Conservation (phyloP, 2,329 filamentous ascomycete species). For the Pseudomassariella vexata region DNA sequence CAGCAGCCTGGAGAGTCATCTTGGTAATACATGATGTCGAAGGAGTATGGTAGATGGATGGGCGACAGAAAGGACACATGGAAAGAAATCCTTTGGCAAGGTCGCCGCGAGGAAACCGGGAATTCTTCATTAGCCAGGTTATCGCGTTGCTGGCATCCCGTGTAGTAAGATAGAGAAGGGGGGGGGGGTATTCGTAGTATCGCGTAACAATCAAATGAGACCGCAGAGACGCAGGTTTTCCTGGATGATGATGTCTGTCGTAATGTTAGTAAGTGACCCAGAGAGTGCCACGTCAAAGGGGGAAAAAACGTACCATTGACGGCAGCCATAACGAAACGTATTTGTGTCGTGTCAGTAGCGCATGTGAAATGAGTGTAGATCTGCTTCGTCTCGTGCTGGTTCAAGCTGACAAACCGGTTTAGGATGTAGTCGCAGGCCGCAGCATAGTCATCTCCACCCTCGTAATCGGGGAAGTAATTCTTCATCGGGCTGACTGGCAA, state of each 20-base stretch:
- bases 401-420: slow-evolving; percentile 95
- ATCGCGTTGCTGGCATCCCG: slow-evolving; percentile 23
- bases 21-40: slow-evolving; percentile 16
- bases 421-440: slow-evolving; percentile 98
- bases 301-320: slow-evolving; percentile 73
- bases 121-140: slow-evolving; percentile 25
- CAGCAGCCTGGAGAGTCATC: slow-evolving; percentile 7
- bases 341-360: slow-evolving; percentile 97
- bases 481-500: slow-evolving; percentile 77
- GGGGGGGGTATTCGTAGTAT: slow-evolving; percentile 12
- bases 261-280: slow-evolving; percentile 4
- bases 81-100: slow-evolving; percentile 20
- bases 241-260: slow-evolving; percentile 95
- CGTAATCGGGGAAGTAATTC: slow-evolving; percentile 86
- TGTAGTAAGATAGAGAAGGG: slow-evolving; percentile 16
- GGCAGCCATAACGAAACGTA: slow-evolving; percentile 98
- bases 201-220: slow-evolving; percentile 66
- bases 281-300: not conserved
- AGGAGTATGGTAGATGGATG: slow-evolving; percentile 15
- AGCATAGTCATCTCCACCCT: slow-evolving; percentile 92
- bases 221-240: slow-evolving; percentile 96
- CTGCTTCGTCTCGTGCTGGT: slow-evolving; percentile 99
- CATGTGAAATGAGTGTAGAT: slow-evolving; percentile 99
- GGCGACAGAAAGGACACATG: slow-evolving; percentile 22
- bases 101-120: slow-evolving; percentile 18